Evolutionary conservation across 257 asterid genomes (phyloP), one percentile per base, ranked within the genome.

Genomic region (Solanum clarkiae): DNA sequence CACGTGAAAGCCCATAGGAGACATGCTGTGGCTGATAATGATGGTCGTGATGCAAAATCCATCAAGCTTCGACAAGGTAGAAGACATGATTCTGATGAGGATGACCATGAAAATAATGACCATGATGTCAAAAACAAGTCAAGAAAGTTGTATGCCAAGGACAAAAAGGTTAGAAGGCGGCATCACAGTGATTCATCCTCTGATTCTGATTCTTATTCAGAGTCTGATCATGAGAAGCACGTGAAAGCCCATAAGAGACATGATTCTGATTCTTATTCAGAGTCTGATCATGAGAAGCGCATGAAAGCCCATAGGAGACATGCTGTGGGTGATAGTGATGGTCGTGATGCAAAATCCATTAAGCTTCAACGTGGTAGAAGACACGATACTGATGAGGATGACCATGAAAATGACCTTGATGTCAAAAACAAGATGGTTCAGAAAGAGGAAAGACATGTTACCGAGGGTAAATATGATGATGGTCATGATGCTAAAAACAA

Each of bases 171-270:
- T 84, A 84, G 86, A 85, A 88, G 86, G 68, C 51, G 24, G 5
- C 85, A 54, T 57, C 86, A 84, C 10, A 84, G 89, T 55, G 90
- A 91, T 62, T 91, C 90, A 26, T 89, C 85, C 71, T 88, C 92
- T 4, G 93, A 88, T 13, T 90, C 92, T 12, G 92, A 86, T 69
- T 86, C 89, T 45, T 84, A 72, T 86, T 86, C 94, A 1, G 92
- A 92, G 36, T 89, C 91, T 86, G 93, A 88, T 77, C 60, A 10
- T 82, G 90, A 40, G 72, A 87, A 49, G 75, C 29, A 66, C 44
- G 65, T 54, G 32, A 89, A 86, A 80, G 62, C 90, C 56, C 92
- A 59, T 14, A 80, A 85, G 56, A 90, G 86, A 49, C 84, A 84
- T 29, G 40, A 36, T 13, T 90, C 92, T 12, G 91, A 86, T 69